Evolutionary conservation across 2,329 filamentous ascomycete species (phyloP), one percentile per base, ranked within the genome.

Genomic region (Penicillium sp.): DNA sequence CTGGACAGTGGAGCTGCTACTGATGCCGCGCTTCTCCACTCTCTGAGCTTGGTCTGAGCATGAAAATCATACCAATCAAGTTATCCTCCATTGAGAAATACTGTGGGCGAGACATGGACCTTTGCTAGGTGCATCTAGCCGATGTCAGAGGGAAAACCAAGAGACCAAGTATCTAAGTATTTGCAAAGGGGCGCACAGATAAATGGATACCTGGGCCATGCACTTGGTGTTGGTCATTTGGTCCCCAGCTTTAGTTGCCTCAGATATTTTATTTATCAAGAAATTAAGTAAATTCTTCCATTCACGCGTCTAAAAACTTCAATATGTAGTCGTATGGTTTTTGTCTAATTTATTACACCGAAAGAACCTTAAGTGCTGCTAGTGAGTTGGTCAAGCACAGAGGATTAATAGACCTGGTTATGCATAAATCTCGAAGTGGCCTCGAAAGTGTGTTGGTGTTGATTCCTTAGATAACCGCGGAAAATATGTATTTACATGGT

Each of bases 21-120:
- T 88, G 62, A 96, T 89, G 48, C 88, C 85, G 61, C 84, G 85
- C 68, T 89, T 89, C 47, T 95, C 87, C 25, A 95, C 84, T 0
- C 92, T 77, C 76, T 77, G 58, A 47, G 57, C 49, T 46, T 59
- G 44, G 56, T 59, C 60, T 73, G 62, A 70, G 62, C 58, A 53
- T 35, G 35, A 25, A 26, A 51, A n/a, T 52, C 41, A 37, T 17
- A 44, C 17, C 17, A 26, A 33, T 46, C 37, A 45, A 46, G 41
- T 28, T 46, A 26, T 59, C 71, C 67, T 61, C 74, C 91, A 74
- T 97, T 86, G 72, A 95, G 92, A 47, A 96, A 80, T 19, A 93
- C 91, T 0, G 92, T 97, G 1, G 93, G 93, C 40, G 90, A 93
- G 38, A 97, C 90, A 77, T 97, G 93, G 41, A 96, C 85, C 12